Conservation (phyloP, 2,329 filamentous ascomycete genomes). For the Cercospora sp. region DNA sequence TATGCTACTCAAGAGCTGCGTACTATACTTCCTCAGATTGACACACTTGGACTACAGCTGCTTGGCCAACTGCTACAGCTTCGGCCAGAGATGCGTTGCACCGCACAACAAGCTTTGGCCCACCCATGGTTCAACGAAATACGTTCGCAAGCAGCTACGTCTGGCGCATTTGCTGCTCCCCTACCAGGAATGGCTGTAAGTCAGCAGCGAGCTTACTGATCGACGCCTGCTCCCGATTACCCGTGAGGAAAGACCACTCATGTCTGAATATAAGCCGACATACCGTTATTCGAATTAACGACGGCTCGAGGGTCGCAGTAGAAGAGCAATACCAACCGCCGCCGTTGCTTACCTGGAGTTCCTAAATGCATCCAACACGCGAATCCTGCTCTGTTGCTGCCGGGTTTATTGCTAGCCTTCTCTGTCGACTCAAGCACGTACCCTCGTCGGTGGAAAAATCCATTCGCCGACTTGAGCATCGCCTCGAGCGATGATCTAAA, state of each 20-base stretch:
- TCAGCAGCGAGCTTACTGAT: constrained; percentile 31
- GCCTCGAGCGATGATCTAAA: background rate
- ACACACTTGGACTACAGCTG: constrained; percentile 81
- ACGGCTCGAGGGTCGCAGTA: background rate
- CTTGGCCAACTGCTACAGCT: constrained; percentile 89
- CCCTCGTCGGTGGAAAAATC: background rate
- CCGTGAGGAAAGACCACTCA: background rate
- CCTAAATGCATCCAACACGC: background rate
- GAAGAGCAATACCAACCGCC: background rate
- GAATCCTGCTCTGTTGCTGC: background rate
- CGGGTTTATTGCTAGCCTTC: background rate
- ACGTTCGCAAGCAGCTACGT: constrained; percentile 26
- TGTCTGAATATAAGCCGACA: background rate
- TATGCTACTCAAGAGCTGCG: constrained; percentile 90
- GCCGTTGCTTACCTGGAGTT: background rate
- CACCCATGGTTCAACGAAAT: constrained; percentile 92
- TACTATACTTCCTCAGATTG: constrained; percentile 85
- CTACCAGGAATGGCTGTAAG: constrained; percentile 23
- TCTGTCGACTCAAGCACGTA: background rate
- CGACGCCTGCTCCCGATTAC: background rate
- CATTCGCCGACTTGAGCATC: background rate
- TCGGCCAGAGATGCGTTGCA: constrained; percentile 86
- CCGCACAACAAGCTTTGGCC: constrained; percentile 78
- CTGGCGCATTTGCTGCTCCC: constrained; percentile 27
- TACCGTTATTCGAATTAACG: background rate